Percentiles rank a stretch among this genome's conserved stretches.
phyloP scores from a whole-genome alignment of 257 asterid species.

The Coffea canephora region DNA sequence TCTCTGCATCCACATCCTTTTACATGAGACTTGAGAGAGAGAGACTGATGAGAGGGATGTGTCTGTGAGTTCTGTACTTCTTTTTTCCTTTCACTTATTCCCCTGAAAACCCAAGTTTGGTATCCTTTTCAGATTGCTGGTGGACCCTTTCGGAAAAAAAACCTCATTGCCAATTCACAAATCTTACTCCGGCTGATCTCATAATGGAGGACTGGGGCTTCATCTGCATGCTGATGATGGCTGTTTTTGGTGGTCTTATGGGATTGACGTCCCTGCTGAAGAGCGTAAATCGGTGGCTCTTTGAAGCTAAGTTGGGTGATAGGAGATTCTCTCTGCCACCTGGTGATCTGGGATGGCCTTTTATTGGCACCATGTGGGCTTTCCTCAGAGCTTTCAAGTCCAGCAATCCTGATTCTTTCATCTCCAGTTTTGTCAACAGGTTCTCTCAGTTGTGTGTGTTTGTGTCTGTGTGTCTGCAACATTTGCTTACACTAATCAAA shows the following conservation, averaged over 20 bases:
- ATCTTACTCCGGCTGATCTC: background rate
- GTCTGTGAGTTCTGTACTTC: background rate
- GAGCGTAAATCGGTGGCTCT: slow-evolving; percentile 46
- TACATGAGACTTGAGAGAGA: slow-evolving; percentile 5
- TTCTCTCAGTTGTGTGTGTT: slow-evolving; percentile 13
- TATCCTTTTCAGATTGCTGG: slow-evolving; percentile 5
- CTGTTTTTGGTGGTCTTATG: slow-evolving; percentile 20
- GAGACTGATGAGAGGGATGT: slow-evolving; percentile 19
- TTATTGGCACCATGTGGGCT: slow-evolving; percentile 86
- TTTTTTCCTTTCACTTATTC: background rate
- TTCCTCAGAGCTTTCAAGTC: slow-evolving; percentile 85
- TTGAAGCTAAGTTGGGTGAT: slow-evolving; percentile 53
- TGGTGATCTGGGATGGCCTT: slow-evolving; percentile 94
- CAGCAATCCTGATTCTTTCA: slow-evolving; percentile 65
- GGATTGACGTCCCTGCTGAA: slow-evolving; percentile 38
- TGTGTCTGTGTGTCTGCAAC: background rate
- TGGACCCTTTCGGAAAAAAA: too few relatives aligned
- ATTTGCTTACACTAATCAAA: background rate
- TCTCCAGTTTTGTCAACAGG: slow-evolving; percentile 54
- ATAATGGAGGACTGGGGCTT: slow-evolving; percentile 11
- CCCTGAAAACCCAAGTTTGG: background rate
- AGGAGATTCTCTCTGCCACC: slow-evolving; percentile 66
- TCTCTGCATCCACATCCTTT: background rate
- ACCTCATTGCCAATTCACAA: too few relatives aligned
- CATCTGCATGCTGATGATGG: slow-evolving; percentile 9